Conservation (phyloP, 2,329 filamentous ascomycete species). For the Clonostachys rhizophaga region DNA sequence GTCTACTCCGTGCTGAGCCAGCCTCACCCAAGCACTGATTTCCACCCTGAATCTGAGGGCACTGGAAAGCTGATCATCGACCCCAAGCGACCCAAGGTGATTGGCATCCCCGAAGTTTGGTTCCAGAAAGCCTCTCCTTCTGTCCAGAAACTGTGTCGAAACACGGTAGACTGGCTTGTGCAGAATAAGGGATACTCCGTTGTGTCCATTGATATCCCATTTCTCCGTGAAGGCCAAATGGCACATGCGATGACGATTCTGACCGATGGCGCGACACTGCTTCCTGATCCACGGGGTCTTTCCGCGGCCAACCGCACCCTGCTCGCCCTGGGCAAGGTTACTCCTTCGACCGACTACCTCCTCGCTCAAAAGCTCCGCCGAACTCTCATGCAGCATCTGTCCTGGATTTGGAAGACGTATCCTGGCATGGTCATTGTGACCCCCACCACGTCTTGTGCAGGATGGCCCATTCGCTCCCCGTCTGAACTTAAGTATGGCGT, state of each 20-base stretch:
- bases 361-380: conserved; percentile 66
- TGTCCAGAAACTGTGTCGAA: conserved; percentile 33
- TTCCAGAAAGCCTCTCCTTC: conserved; percentile 39
- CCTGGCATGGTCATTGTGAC: conserved; percentile 69
- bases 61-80: conserved; percentile 12
- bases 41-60: conserved; percentile 29
- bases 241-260: conserved; percentile 74
- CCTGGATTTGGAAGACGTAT: conserved; percentile 58
- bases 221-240: conserved; percentile 58
- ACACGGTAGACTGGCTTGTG: conserved; percentile 47
- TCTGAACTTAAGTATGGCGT: conserved; percentile 32
- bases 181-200: conserved; percentile 44
- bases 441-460: conserved; percentile 54
- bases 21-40: conserved; percentile 56
- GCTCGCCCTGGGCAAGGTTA: conserved; percentile 57
- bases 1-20: conserved; percentile 60
- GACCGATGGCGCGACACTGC: conserved; percentile 47
- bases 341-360: conserved; percentile 61
- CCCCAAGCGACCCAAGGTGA: conserved; percentile 31
- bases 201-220: conserved; percentile 53
- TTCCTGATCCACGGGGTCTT: conserved; percentile 42
- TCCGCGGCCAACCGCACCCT: conserved; percentile 62
- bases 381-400: conserved; percentile 67
- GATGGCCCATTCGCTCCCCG: conserved; percentile 30
- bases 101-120: conserved; percentile 65